Evolutionary conservation across 1,284 basidiomycete genomes (phyloP).

Genomic region (Cutaneotrichosporon spelunceum): DNA sequence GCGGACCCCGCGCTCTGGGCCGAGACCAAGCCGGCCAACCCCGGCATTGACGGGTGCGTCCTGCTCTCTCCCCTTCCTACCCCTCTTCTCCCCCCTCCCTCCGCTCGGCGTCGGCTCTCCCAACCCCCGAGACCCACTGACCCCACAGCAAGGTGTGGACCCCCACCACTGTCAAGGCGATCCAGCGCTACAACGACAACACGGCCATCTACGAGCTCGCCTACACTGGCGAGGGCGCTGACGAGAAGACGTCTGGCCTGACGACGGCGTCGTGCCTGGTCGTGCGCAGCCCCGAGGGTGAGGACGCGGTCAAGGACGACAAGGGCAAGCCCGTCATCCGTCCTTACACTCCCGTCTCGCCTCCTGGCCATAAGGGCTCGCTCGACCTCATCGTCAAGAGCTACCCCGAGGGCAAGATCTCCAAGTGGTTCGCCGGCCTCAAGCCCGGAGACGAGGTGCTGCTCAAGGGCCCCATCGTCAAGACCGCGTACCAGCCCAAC

Average conservation of each 20-base stretch:
- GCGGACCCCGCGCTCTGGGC: slow-evolving; percentile 6
- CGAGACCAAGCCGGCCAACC: slow-evolving; percentile 13
- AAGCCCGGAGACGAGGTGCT: slow-evolving; percentile 77
- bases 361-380: slow-evolving; percentile 67
- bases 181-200: slow-evolving; percentile 91
- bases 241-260: slow-evolving; percentile 61
- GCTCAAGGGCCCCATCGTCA: slow-evolving; percentile 85
- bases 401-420: slow-evolving; percentile 64
- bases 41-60: slow-evolving; percentile 38
- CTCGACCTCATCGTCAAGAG: slow-evolving; percentile 82
- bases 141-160: slow-evolving; percentile 44
- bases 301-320: slow-evolving; percentile 57
- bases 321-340: slow-evolving; percentile 88
- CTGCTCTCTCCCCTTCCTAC: no score
- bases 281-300: slow-evolving; percentile 53
- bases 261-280: slow-evolving; percentile 59
- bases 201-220: slow-evolving; percentile 79
- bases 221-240: slow-evolving; percentile 71
- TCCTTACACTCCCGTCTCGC: slow-evolving; percentile 80
- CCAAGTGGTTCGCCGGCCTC: slow-evolving; percentile 67
- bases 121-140: neutral
- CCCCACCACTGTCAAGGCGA: slow-evolving; percentile 69
- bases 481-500: slow-evolving; percentile 80
- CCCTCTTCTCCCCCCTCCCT: neutral
- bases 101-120: neutral